Conservation (phyloP, 1,284 basidiomycete genomes). For the Xerocomus minutiporus region DNA sequence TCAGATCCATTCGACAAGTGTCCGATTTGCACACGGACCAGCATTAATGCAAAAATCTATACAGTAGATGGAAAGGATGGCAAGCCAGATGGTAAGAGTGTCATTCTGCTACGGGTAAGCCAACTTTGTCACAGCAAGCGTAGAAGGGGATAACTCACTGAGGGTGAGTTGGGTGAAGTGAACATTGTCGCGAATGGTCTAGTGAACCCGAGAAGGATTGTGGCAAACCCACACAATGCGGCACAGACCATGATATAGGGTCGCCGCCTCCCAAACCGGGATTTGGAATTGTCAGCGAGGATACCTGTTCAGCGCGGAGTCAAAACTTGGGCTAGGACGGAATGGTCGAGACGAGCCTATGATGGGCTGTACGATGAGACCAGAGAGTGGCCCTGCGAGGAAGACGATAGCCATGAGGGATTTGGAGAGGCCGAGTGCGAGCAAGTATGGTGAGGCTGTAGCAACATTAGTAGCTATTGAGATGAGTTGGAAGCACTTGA, state of each 20-base stretch:
- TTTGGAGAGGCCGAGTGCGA: constrained; percentile 87
- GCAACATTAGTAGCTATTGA: constrained; percentile 5
- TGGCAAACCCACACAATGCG: constrained; percentile 64
- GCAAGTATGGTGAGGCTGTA: constrained; percentile 82
- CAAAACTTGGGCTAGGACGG: not conserved
- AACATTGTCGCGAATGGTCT: constrained; percentile 66
- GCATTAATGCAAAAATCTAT: constrained; percentile 95
- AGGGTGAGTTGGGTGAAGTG: constrained; percentile 36
- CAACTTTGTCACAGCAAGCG: not conserved
- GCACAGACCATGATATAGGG: constrained; percentile 81
- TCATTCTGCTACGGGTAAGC: constrained; percentile 46
- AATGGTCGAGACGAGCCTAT: constrained; percentile 48
- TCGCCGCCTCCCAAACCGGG: constrained; percentile 76
- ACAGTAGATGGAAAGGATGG: constrained; percentile 80
- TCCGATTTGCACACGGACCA: constrained; percentile 38
- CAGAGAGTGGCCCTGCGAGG: constrained; percentile 89
- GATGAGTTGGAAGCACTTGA: constrained; percentile 31
- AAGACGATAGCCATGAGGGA: constrained; percentile 88
- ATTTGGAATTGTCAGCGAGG: constrained; percentile 84
- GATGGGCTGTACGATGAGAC: constrained; percentile 88
- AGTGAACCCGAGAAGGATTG: constrained; percentile 85
- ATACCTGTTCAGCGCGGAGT: constrained; percentile 43
- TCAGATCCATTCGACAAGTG: constrained; percentile 1
- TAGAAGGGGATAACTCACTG: constrained; percentile 29
- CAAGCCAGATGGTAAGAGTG: constrained; percentile 68